Base-by-base conservation (phyloP, 495 filamentous ascomycete genomes). In the Patellaria atrata region DNA sequence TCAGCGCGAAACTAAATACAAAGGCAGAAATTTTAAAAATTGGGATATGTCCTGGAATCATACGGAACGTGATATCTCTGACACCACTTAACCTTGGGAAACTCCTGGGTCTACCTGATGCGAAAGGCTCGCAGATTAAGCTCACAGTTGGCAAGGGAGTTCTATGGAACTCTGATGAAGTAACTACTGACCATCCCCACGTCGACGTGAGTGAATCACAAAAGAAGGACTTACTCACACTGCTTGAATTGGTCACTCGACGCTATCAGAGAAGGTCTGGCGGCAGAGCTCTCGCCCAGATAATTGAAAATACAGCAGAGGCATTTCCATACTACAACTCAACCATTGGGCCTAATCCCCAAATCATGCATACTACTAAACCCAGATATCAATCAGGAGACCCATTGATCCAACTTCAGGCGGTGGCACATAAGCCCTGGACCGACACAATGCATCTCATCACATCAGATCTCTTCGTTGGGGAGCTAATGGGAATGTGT, bases 401-500 rank as follows among this genome's bases (percentile, higher is more conserved):
- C n/a, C n/a, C n/a, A n/a, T n/a, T n/a, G n/a, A n/a, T n/a, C 50
- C 50, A n/a, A n/a, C n/a, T n/a, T n/a, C n/a, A 30, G 28, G 28
- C 28, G 28, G 28, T 7, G 28, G 9, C n/a, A 7, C n/a, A 9
- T 7, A 12, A 7, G 28, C 9, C 7, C 7, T 30, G 7, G 7
- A 9, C 13, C 7, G 13, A 7, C 28, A 11, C 7, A 30, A 30
- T 7, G 6, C 13, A 11, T 7, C 28, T 38, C 8, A 14, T 28
- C 14, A 33, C 38, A n/a, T 30, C 32, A 22, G 30, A 30, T 4
- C 12, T 22, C 8, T 51, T 81, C 22, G 60, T 80, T 27, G 56
- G 66, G 1, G 62, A 73, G 34, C 50, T 79, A 15, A 97, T 96
- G 89, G 61, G 81, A 29, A 58, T 87, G 13, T 84, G 75, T 31